These are phyloP conservation scores for Camellia oleifera DNA, from an alignment of 179 eudicot genomes.

Conservation along the genomic window DNA sequence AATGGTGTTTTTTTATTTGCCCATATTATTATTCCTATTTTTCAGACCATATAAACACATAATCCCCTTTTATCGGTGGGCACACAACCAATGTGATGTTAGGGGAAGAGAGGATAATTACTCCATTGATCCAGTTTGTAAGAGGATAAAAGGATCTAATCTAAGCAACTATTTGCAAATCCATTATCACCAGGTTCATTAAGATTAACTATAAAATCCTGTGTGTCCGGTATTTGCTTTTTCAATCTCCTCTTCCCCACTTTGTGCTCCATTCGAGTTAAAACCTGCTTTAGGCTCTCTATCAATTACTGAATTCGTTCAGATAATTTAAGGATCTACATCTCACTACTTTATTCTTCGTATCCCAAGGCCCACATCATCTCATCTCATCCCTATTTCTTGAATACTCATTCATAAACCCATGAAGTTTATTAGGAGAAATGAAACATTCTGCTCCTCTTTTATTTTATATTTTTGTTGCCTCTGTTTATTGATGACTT, in stretches of 20 bases:
- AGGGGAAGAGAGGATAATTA: too few species aligned
- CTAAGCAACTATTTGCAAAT: background rate
- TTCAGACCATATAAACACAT: too few species aligned
- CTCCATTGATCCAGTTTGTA: background rate
- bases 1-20: too few species aligned
- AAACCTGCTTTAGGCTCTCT: background rate
- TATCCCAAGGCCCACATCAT: background rate
- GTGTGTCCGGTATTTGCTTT: background rate
- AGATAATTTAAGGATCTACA: background rate
- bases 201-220: background rate
- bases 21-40: too few species aligned
- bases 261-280: background rate
- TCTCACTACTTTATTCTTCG: background rate
- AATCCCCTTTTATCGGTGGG: too few species aligned
- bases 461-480: too few species aligned
- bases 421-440: background rate
- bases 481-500: background rate
- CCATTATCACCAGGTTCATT: background rate
- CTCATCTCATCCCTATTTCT: background rate
- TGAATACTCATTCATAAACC: background rate
- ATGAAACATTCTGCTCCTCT: too few species aligned
- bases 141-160: background rate
- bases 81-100: too few species aligned
- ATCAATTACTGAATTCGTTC: background rate
- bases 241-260: background rate